Evolutionary conservation across 2,329 filamentous ascomycete species (phyloP).

Genomic region (Fusarium temperatum): DNA sequence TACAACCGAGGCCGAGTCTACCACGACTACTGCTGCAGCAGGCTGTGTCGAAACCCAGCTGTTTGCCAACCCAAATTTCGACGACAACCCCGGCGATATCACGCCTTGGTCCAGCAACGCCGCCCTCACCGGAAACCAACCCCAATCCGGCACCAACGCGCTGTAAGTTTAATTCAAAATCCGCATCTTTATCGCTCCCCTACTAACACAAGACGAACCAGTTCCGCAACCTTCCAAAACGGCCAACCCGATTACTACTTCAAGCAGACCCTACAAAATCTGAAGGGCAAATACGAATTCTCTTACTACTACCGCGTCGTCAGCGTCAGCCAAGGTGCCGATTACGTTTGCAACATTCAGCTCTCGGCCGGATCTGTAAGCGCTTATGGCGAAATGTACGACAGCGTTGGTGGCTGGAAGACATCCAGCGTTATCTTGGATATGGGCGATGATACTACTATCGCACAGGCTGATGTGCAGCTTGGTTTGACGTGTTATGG

Average conservation of each 20-base stretch:
- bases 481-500: background rate
- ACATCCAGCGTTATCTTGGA: background rate
- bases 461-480: background rate
- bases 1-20: background rate
- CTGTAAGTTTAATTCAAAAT: accelerated
- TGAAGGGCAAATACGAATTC: background rate
- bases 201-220: background rate
- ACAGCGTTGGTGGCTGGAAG: background rate
- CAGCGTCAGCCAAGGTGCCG: accelerated
- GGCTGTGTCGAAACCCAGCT: background rate
- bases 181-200: background rate
- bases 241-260: background rate
- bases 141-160: background rate
- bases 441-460: background rate
- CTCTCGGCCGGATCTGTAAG: background rate
- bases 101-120: background rate
- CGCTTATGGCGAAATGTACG: accelerated
- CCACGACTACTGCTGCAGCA: background rate
- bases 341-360: background rate
- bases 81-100: background rate
- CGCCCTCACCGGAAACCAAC: background rate
- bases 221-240: background rate
- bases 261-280: background rate
- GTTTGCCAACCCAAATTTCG: background rate
- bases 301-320: background rate